Base-by-base conservation (phyloP, 805 yeast genomes). In the Barnettozyma botsteinii region DNA sequence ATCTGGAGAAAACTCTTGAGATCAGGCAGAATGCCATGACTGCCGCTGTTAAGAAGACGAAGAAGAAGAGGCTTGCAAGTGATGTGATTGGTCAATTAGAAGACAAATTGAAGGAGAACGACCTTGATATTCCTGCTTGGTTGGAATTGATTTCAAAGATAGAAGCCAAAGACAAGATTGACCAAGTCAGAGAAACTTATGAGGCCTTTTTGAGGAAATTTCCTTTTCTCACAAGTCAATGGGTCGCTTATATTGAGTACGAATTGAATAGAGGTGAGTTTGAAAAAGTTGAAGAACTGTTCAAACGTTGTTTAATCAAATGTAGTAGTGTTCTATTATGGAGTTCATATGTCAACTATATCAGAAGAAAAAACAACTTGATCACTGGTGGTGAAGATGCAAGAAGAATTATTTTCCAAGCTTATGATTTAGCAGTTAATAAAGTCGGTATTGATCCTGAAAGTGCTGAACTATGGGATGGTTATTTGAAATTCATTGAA, bases 381-480 rank as follows among this genome's bases (percentile, higher is more conserved):
- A 75, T 82, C 38, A 81, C 88, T 4, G 94, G 91, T 19, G 93
- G 93, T 26, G 94, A 83, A 56, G 79, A 73, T 47, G 89, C 93
- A 0, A 67, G 93, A 47, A 72, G 79, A 10, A 72, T 75, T 2
- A 84, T 89, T 12, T 68, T 81, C 14, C 82, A 79, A 55, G 95
- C 96, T 1, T 91, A 80, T 57, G 94, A 88, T 45, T 76, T 84
- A 56, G 95, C 94, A 1, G 66, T 85, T 15, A 77, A 72, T 22
- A 75, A 79, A 44, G 85, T 89, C 37, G 96, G 96, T 0, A 62
- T 77, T 24, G 98, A 93, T 57, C 73, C 82, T 5, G 68, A 73
- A 26, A 74, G 89, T 15, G 81, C 83, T 24, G 67, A 67, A 2
- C 62, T 93, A 31, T 91, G 96, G 96, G 68, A 71, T 35, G 93